Evolutionary conservation across 2,329 filamentous ascomycete genomes (phyloP).

Genomic region (Trichoderma gracile): DNA sequence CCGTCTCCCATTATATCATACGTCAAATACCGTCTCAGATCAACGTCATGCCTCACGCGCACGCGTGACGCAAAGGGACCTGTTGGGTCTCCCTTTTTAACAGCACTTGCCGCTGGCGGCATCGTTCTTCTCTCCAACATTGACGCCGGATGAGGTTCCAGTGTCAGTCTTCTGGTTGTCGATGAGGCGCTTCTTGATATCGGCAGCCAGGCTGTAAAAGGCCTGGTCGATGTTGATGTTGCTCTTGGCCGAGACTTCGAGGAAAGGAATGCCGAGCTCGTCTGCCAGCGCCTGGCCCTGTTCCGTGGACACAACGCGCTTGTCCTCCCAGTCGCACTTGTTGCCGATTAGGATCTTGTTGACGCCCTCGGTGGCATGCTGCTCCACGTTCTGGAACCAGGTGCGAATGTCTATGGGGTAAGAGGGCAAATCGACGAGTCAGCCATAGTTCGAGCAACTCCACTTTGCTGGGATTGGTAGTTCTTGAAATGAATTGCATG

Average conservation of each 20-base stretch:
- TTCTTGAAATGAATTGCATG: neutral
- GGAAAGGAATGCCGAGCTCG: slow-evolving; percentile 95
- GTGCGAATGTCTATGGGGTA: slow-evolving; percentile 81
- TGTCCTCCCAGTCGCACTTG: slow-evolving; percentile 99
- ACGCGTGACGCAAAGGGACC: neutral
- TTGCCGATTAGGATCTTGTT: slow-evolving; percentile 99
- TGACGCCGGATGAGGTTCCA: slow-evolving; percentile 60
- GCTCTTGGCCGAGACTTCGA: slow-evolving; percentile 97
- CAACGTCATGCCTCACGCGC: slow-evolving; percentile 4
- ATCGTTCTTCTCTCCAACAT: slow-evolving; percentile 64
- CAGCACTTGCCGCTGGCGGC: slow-evolving; percentile 72
- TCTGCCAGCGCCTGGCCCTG: slow-evolving; percentile 90
- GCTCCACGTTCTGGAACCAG: slow-evolving; percentile 99
- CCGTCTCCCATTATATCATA: slow-evolving; percentile 24
- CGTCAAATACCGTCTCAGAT: slow-evolving; percentile 21
- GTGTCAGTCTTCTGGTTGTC: slow-evolving; percentile 82
- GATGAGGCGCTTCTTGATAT: slow-evolving; percentile 98
- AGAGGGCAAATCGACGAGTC: neutral
- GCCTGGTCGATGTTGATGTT: slow-evolving; percentile 99
- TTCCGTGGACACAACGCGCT: slow-evolving; percentile 90
- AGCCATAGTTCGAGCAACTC: neutral
- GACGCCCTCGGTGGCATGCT: slow-evolving; percentile 96
- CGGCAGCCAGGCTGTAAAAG: slow-evolving; percentile 90
- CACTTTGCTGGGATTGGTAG: neutral
- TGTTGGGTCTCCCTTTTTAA: slow-evolving; percentile 46